Evolutionary conservation across 768 basidiomycete species (phyloP), one percentile per base, ranked within the genome.

Genomic region (Boletus rubescentipes): DNA sequence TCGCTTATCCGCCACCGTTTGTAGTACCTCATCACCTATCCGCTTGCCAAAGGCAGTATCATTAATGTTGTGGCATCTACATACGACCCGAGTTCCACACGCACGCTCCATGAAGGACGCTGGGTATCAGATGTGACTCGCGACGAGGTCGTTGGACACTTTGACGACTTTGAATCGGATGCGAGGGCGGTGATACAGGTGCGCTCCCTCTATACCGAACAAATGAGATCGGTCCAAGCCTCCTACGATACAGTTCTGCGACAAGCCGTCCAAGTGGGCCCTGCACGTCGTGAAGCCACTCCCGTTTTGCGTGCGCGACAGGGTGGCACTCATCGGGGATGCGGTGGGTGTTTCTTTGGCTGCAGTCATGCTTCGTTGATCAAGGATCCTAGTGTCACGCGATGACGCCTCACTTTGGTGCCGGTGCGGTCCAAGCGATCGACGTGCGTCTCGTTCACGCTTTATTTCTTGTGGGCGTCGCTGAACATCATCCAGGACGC

Each of bases 271-370:
- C 35, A 74, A 65, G 60, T 82, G 80, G 78, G 73, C 75, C 4
- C 59, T 83, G 31, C 75, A 78, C 46, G 67, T 68, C 30, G 61
- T 83, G 29, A 71, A 70, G 14, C 70, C 72, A 9, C 64, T 83
- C 9, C 70, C 74, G 0, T 70, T 69, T 5, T 79, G 70, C 43
- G 72, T 73, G 3, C 65, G 61, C 16, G 72, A 72, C 10, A 66
- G 71, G 6, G 75, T 82, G 0, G 75, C 74, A 7, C 68, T 85
- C 9, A 63, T 78, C 4, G 82, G 81, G 8, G 83, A 84, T 59
- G 75, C 82, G 15, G 77, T 78, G 46, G 43, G 71, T 56, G 20
- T 29, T n/a, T 38, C 15, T 15, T 29, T 4, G 6, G 2, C 35
- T 15, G 26, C 11, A 10, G 16, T 6, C 9, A 18, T 26, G 10